Percentiles rank a stretch among this genome's conserved stretches.
These are phyloP conservation scores for Cryptosporidium parvum DNA, from an alignment of 169 alveolate species.

Conservation along the genomic window DNA sequence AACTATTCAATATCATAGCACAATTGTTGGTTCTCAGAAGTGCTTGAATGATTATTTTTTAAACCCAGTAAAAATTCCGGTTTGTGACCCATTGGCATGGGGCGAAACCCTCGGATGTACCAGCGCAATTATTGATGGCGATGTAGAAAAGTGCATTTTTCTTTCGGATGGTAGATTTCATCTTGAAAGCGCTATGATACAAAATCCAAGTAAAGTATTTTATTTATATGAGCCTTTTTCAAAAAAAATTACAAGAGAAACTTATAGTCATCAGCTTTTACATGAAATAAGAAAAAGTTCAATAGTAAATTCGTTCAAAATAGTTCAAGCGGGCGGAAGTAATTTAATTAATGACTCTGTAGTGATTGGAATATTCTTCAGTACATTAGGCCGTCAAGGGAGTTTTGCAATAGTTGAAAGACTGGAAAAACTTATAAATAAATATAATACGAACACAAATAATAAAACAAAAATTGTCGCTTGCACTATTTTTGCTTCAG, in stretches of 20 bases:
- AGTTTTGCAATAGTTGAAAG: conserved; percentile 87
- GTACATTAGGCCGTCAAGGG: conserved; percentile 89
- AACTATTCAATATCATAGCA: conserved; percentile 90
- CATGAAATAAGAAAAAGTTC: conserved; percentile 88
- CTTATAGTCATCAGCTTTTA: conserved; percentile 88
- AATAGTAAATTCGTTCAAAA: conserved; percentile 79
- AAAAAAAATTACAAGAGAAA: conserved; percentile 89
- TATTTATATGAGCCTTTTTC: conserved; percentile 95
- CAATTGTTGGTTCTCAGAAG: conserved; percentile 77
- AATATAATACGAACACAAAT: conserved; percentile 77
- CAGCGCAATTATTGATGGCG: conserved; percentile 78
- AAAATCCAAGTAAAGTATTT: conserved; percentile 92
- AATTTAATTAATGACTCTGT: conserved; percentile 24
- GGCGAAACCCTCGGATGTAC: conserved; percentile 94
- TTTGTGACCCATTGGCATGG: conserved; percentile 95
- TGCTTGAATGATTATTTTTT: conserved; percentile 52
- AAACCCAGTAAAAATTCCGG: conserved; percentile 87
- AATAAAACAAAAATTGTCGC: not conserved
- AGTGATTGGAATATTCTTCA: conserved; percentile 82
- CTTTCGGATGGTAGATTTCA: conserved; percentile 99
- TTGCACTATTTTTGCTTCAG: conserved; percentile 26
- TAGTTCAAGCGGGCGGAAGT: not conserved
- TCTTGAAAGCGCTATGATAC: conserved; percentile 98
- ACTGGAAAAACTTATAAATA: conserved; percentile 83
- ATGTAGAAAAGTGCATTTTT: conserved; percentile 85